Evolutionary conservation across 73 alveolate genomes (phyloP).

Genomic region (Paramecium sonneborni): DNA sequence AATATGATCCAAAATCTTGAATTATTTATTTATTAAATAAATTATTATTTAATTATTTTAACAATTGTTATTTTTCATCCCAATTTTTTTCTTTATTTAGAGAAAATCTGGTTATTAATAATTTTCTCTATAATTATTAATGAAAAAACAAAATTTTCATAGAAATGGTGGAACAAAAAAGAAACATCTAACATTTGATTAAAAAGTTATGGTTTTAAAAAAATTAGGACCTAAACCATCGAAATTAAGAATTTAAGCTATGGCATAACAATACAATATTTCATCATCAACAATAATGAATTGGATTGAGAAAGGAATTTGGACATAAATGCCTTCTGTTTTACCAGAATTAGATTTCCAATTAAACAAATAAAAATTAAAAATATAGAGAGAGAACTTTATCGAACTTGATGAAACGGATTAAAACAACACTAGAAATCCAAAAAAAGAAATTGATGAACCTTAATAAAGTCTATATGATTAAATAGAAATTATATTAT

Average conservation of each 20-base stretch:
- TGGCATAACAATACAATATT: neutral
- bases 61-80: neutral
- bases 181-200: neutral
- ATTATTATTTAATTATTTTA: neutral
- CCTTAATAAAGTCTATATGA: neutral
- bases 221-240: constrained; percentile 15
- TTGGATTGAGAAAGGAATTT: constrained; percentile 20
- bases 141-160: neutral
- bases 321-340: neutral
- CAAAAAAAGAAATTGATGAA: too few relatives aligned
- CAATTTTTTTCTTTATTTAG: neutral
- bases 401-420: neutral
- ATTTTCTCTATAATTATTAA: neutral
- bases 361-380: neutral
- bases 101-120: neutral
- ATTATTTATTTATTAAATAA: neutral
- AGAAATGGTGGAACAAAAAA: constrained; percentile 18
- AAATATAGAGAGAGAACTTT: neutral
- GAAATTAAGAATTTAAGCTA: constrained; percentile 13
- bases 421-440: too few relatives aligned
- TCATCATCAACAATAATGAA: constrained; percentile 15
- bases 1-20: neutral
- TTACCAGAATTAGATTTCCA: neutral
- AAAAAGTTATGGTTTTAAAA: neutral
- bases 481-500: neutral